Evolutionary conservation across 495 filamentous ascomycete genomes (phyloP), one percentile per base, ranked within the genome.

Genomic region (Oidiodendron maius): DNA sequence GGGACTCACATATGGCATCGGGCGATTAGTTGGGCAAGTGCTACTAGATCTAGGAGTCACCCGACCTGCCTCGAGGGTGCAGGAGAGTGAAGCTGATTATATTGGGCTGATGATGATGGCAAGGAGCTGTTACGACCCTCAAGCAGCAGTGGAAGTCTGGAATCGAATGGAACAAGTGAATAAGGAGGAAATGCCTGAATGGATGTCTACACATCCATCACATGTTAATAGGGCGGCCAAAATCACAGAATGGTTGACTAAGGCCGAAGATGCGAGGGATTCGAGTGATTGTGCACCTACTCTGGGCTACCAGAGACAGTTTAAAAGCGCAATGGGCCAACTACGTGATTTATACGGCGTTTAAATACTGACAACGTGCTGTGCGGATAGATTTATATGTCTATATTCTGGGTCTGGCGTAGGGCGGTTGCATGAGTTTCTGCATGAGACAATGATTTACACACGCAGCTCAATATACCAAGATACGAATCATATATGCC

Each of bases 181-280:
- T 39, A 64, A 81, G 57, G 55, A 57, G 28, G 66, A 71, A 38
- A 72, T 78, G 18, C 89, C 87, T 1, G 83, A 93, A 60, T 87
- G 90, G 65, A 63, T 95, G 61, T 89, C 84, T 22, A 95, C 91
- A 16, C 91, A 95, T 71, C 90, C 91, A 25, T 80, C 83, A 47
- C 81, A 80, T 49, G 71, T 74, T 34, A 87, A 79, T 54, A 76
- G 89, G 26, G 78, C 87, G 55, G 70, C 80, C 56, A 79, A 82
- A 50, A 86, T 95, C 46, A 63, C 72, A 55, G 74, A 81, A 62
- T 88, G 76, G 81, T 60, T 86, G 45, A 76, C 80, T 3, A 60
- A 80, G 57, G 82, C 81, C 5, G 45, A 75, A 47, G 65, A 73
- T 40, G 82, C 71, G 62, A 61, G 67, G 49, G 63, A 66, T 13